Evolutionary conservation across 768 basidiomycete genomes (phyloP).

Genomic region (Amylocystis lapponica): DNA sequence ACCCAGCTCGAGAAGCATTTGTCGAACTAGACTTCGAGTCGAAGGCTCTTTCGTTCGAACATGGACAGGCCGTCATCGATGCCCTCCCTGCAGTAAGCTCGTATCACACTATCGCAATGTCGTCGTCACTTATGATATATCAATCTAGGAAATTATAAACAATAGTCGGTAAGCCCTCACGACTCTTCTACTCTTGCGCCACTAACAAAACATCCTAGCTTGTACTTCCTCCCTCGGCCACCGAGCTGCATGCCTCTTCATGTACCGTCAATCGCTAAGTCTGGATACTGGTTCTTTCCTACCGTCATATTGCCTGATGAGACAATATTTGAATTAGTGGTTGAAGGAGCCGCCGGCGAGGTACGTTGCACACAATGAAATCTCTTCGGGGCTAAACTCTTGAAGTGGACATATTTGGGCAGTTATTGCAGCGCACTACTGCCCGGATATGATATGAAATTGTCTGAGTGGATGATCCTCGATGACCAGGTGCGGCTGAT

Average conservation of each 20-base stretch:
- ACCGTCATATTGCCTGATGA: conserved; percentile 8
- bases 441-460: conserved; percentile 20
- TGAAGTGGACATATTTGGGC: conserved; percentile 27
- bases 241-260: conserved; percentile 25
- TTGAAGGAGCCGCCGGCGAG: conserved; percentile 14
- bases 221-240: conserved; percentile 24
- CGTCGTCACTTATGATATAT: too few species aligned
- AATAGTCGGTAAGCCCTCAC: too few species aligned
- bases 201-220: conserved; percentile 8
- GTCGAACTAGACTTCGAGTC: too few species aligned
- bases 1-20: too few species aligned
- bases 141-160: too few species aligned
- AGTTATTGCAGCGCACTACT: conserved; percentile 17
- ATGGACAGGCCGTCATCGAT: too few species aligned
- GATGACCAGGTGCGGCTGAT: conserved; percentile 22
- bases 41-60: too few species aligned
- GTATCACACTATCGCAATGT: too few species aligned
- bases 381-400: neutral
- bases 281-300: conserved; percentile 29
- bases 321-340: conserved; percentile 22
- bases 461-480: conserved; percentile 27
- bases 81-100: too few species aligned
- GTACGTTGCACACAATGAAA: neutral
- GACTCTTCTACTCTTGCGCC: too few species aligned
- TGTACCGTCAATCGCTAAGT: conserved; percentile 17